Evolutionary conservation across 2,329 filamentous ascomycete species (phyloP).

Genomic region (Teratosphaeria nubilosa): DNA sequence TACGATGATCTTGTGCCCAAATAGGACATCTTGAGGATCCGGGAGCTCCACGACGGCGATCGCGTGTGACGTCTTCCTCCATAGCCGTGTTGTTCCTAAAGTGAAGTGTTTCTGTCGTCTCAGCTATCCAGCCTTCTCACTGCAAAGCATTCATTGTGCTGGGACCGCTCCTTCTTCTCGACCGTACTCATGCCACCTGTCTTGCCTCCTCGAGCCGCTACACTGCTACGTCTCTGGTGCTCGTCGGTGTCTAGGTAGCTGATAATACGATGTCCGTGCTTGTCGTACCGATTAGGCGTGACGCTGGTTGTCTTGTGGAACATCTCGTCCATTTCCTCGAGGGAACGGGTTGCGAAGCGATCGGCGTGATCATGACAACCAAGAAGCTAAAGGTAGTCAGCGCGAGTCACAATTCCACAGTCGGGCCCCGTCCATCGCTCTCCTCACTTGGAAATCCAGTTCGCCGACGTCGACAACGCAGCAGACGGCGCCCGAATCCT

Average conservation of each 20-base stretch:
- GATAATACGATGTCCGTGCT: conserved; percentile 46
- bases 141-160: background rate
- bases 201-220: background rate
- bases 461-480: background rate
- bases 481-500: background rate
- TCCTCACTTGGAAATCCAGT: background rate
- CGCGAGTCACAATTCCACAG: background rate
- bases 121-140: background rate
- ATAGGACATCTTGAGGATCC: too few relatives aligned
- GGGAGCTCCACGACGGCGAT: background rate
- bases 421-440: too few relatives aligned
- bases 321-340: conserved; percentile 62
- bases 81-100: background rate
- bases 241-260: conserved; percentile 33
- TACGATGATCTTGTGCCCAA: too few relatives aligned
- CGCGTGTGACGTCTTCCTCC: too few relatives aligned
- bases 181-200: background rate
- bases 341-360: conserved; percentile 31
- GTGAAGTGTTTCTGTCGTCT: background rate
- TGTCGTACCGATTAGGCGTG: conserved; percentile 47
- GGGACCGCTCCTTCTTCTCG: background rate
- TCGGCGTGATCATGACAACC: background rate
- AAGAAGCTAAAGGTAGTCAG: background rate
- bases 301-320: conserved; percentile 33
- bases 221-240: background rate